Evolutionary conservation across 495 filamentous ascomycete genomes (phyloP).

Genomic region (Podospora sp.): DNA sequence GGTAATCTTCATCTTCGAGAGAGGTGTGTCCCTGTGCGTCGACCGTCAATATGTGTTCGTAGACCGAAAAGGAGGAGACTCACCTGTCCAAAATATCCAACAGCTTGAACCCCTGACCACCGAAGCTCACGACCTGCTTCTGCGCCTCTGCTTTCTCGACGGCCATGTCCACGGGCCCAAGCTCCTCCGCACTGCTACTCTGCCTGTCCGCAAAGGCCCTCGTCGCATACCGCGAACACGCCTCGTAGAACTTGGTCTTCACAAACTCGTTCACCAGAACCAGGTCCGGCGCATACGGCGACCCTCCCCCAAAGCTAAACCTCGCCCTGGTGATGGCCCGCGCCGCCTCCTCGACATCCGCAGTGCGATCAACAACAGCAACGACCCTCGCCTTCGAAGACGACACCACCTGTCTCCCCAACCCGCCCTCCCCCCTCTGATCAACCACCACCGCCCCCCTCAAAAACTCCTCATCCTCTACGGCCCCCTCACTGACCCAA

Average conservation of each 20-base stretch:
- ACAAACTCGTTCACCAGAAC: slow-evolving; percentile 60
- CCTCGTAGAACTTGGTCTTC: slow-evolving; percentile 53
- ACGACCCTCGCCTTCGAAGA: slow-evolving; percentile 41
- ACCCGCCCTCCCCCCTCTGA: slow-evolving; percentile 19
- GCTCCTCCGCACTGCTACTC: background rate
- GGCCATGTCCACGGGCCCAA: background rate
- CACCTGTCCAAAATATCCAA: slow-evolving; percentile 22
- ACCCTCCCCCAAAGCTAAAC: slow-evolving; percentile 53
- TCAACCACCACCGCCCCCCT: slow-evolving; percentile 25
- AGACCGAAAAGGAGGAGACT: background rate
- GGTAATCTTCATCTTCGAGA: slow-evolving; percentile 20
- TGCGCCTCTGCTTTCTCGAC: slow-evolving; percentile 10
- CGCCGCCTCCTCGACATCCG: slow-evolving; percentile 50
- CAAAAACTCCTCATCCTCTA: slow-evolving; percentile 23
- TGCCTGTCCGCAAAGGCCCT: slow-evolving; percentile 10
- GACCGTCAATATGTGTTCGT: background rate
- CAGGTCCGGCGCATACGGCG: slow-evolving; percentile 56
- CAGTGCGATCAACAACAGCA: slow-evolving; percentile 58
- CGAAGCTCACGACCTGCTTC: slow-evolving; percentile 19
- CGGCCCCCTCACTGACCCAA: slow-evolving; percentile 31
- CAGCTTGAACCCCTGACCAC: slow-evolving; percentile 15
- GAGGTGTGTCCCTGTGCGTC: slow-evolving; percentile 11
- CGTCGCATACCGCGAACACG: slow-evolving; percentile 30
- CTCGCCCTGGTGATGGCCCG: slow-evolving; percentile 49
- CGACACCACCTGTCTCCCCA: slow-evolving; percentile 28